A percentile compares a stretch with the other conserved stretches of the same genome.
phyloP scores from a whole-genome alignment of 345 rosid species.

The Eucalyptus virginea region DNA sequence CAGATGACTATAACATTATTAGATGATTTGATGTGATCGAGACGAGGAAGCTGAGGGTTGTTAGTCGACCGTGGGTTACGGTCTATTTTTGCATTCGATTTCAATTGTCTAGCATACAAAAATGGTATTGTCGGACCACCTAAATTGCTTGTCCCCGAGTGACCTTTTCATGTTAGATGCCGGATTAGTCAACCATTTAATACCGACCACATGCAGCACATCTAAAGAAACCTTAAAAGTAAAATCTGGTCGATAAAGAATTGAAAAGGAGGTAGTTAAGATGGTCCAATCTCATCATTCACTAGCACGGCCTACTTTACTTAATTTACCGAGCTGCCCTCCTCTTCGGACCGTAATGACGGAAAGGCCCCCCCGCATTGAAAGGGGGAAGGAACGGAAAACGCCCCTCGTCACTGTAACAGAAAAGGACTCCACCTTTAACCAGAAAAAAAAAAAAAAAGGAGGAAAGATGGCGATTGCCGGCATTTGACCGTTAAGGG shows the following conservation, averaged over 20 bases:
- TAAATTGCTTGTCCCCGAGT: not conserved
- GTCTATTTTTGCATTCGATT: not conserved
- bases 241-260: not conserved
- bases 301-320: not conserved
- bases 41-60: not conserved
- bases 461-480: not conserved
- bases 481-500: not conserved
- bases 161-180: not conserved
- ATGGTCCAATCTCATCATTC: not conserved
- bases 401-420: not conserved
- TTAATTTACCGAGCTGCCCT: not conserved
- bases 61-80: not conserved
- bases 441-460: not conserved
- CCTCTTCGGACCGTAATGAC: not conserved
- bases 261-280: not conserved
- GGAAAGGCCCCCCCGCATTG: not conserved
- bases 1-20: accelerated
- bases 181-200: not conserved
- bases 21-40: not conserved
- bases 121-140: not conserved
- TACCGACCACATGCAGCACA: not conserved
- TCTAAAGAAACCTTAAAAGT: not conserved
- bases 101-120: not conserved
- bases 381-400: not conserved
- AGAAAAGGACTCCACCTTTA: not conserved